Evolutionary conservation across 768 basidiomycete genomes (phyloP).

Genomic region (Leccinellum rugosiceps): DNA sequence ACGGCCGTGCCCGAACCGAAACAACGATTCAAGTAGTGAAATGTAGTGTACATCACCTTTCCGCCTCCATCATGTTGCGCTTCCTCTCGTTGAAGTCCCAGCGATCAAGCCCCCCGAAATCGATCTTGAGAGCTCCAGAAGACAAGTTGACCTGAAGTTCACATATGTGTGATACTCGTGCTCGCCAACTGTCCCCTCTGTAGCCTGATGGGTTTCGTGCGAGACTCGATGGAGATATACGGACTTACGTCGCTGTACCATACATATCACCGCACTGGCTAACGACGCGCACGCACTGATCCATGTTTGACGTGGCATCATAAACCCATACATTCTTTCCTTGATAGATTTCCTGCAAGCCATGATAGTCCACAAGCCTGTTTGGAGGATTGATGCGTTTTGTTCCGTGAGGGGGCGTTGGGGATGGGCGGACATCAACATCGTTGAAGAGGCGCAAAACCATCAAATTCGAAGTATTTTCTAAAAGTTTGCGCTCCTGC

Average conservation of each 20-base stretch:
- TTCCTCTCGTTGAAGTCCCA: conserved; percentile 65
- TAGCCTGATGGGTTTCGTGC: conserved; percentile 1
- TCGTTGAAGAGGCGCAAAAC: conserved; percentile 72
- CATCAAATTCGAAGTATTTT: conserved; percentile 58
- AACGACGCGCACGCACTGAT: conserved; percentile 67
- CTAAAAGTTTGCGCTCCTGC: conserved; percentile 40
- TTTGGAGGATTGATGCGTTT: conserved; percentile 49
- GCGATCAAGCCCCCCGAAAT: conserved; percentile 73
- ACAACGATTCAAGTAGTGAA: background rate
- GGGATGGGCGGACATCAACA: conserved; percentile 58
- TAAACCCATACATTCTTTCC: conserved; percentile 77
- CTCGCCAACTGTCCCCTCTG: conserved; percentile 83
- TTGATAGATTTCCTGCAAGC: conserved; percentile 71
- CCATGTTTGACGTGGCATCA: conserved; percentile 59
- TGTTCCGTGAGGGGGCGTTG: conserved; percentile 41
- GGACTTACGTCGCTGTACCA: conserved; percentile 72
- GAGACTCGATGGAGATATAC: background rate
- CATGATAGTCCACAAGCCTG: conserved; percentile 56
- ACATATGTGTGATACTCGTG: conserved; percentile 61
- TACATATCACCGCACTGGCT: conserved; percentile 60
- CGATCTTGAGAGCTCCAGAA: conserved; percentile 58
- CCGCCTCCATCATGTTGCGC: conserved; percentile 62
- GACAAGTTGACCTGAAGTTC: conserved; percentile 71
- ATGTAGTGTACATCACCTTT: conserved; percentile 3
- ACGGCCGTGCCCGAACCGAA: background rate